Conservation (phyloP, 192 early-diverging fungal species). For the Backusella mclennaniae region DNA sequence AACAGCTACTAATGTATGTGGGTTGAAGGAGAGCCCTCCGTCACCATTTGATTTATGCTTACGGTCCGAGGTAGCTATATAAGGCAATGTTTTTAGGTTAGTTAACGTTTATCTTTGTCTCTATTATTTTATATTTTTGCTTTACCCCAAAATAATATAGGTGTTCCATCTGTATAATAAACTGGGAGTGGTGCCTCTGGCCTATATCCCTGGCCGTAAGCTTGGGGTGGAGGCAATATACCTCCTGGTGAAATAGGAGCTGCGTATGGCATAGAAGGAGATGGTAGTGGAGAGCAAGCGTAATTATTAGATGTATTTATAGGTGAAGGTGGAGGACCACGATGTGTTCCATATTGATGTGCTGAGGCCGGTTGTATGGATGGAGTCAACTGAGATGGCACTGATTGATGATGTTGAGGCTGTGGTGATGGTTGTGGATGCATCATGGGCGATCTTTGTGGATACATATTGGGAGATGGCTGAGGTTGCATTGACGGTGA, state of each 20-base stretch:
- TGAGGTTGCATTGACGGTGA: conserved; percentile 6
- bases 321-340: background rate
- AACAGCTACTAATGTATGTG: background rate
- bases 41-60: background rate
- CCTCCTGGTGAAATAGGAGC: background rate
- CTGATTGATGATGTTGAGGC: background rate
- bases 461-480: background rate
- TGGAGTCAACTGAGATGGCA: background rate
- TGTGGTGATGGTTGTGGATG: conserved; percentile 5
- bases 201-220: background rate
- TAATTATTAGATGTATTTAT: background rate
- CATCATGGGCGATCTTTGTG: conserved; percentile 2
- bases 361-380: background rate
- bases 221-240: background rate
- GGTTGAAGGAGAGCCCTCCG: background rate
- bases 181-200: background rate
- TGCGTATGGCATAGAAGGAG: background rate
- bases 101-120: background rate
- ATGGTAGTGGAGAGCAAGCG: background rate
- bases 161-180: background rate
- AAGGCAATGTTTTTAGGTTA: background rate
- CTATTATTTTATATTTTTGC: background rate
- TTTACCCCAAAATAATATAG: conserved; percentile 12
- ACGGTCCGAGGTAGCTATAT: background rate
- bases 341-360: background rate